Conservation (phyloP, 2,329 filamentous ascomycete species). For the Zalaria sp. region DNA sequence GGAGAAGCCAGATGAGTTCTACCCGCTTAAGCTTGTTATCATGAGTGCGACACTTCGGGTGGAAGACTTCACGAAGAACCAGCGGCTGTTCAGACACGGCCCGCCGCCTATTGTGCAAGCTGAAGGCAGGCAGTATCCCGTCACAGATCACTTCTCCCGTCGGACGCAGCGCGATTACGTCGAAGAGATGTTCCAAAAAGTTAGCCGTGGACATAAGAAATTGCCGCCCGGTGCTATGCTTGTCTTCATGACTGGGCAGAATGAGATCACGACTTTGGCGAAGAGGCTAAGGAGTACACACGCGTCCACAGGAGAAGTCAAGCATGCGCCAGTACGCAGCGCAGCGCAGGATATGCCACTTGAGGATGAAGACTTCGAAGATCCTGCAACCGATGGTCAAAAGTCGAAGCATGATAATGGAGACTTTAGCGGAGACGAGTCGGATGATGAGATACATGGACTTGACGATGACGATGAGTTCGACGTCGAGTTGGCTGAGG, state of each 20-base stretch:
- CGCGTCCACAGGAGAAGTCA: constrained; percentile 33
- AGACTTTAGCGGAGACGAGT: constrained; percentile 23
- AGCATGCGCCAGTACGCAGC: constrained; percentile 55
- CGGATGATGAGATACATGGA: constrained; percentile 47
- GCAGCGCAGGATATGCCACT: constrained; percentile 55
- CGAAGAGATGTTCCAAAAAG: constrained; percentile 78
- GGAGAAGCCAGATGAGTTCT: constrained; percentile 52
- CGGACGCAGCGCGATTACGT: constrained; percentile 77
- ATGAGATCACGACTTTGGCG: constrained; percentile 75
- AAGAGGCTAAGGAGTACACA: constrained; percentile 62
- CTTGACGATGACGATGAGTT: constrained; percentile 38
- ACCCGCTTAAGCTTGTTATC: constrained; percentile 82
- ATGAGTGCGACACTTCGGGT: constrained; percentile 95
- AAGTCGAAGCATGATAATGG: constrained; percentile 26
- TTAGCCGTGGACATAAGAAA: constrained; percentile 76
- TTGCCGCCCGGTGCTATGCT: constrained; percentile 82
- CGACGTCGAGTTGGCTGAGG: constrained; percentile 26
- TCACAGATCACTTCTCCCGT: constrained; percentile 78
- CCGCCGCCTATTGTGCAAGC: constrained; percentile 77
- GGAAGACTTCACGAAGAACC: constrained; percentile 78
- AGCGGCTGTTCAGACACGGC: constrained; percentile 55
- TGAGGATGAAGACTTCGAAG: constrained; percentile 76
- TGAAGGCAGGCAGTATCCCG: constrained; percentile 81
- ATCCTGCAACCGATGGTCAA: constrained; percentile 41
- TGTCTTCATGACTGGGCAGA: constrained; percentile 87